These are phyloP conservation scores for Aotearoamyces nothofagi DNA, from an alignment of 2,329 filamentous ascomycete species.

Conservation along the genomic window DNA sequence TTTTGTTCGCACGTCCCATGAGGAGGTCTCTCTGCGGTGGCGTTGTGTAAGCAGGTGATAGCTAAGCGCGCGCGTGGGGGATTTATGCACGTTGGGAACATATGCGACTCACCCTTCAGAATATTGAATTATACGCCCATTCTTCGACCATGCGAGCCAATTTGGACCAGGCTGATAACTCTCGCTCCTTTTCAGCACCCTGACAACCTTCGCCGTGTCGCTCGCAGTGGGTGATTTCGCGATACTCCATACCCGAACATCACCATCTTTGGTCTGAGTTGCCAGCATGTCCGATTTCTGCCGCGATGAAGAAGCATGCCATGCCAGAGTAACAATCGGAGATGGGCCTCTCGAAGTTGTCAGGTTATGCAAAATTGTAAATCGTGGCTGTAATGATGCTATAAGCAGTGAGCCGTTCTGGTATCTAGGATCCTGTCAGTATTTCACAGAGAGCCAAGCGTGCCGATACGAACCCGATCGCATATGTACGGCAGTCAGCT, in stretches of 20 bases:
- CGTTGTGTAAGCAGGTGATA: slow-evolving; percentile 20
- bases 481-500: slow-evolving; percentile 83
- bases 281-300: slow-evolving; percentile 98
- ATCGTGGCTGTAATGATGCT: slow-evolving; percentile 76
- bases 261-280: slow-evolving; percentile 80
- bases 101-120: slow-evolving; percentile 61
- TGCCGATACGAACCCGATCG: slow-evolving; percentile 60
- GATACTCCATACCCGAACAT: slow-evolving; percentile 92
- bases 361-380: slow-evolving; percentile 86
- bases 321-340: slow-evolving; percentile 72
- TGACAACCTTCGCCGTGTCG: slow-evolving; percentile 75
- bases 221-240: slow-evolving; percentile 59
- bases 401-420: slow-evolving; percentile 90
- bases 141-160: slow-evolving; percentile 98
- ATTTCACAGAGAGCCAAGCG: slow-evolving; percentile 1
- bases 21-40: slow-evolving; percentile 59
- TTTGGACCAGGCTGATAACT: slow-evolving; percentile 61
- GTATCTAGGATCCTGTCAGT: slow-evolving; percentile 42
- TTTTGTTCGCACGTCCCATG: slow-evolving; percentile 98
- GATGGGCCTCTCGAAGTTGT: slow-evolving; percentile 74
- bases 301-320: slow-evolving; percentile 92
- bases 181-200: slow-evolving; percentile 70
- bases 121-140: slow-evolving; percentile 86
- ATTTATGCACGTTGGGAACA: slow-evolving; percentile 12
- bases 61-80: slow-evolving; percentile 33